These are phyloP conservation scores for Leptographium procerum DNA, from an alignment of 2,329 filamentous ascomycete genomes.

Conservation along the genomic window DNA sequence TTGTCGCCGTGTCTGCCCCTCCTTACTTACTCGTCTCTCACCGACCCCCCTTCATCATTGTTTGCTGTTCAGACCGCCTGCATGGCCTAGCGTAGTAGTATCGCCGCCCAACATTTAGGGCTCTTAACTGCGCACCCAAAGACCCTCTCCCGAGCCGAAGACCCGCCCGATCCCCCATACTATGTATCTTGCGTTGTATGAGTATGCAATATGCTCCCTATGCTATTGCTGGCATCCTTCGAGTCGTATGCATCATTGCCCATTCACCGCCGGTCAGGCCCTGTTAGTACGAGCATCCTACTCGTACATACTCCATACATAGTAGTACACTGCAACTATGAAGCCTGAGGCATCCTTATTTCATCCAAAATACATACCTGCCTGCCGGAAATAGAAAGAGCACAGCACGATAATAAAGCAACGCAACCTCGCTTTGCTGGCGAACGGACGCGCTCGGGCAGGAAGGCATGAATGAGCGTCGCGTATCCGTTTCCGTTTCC, in stretches of 20 bases:
- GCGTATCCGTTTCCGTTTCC: neutral
- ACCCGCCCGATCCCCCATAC: neutral
- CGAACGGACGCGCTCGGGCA: neutral
- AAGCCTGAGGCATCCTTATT: too few relatives aligned
- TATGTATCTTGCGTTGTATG: too few relatives aligned
- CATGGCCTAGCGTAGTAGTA: neutral
- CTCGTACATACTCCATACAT: too few relatives aligned
- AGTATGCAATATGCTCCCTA: neutral
- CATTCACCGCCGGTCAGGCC: neutral
- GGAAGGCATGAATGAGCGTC: neutral
- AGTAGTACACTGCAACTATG: too few relatives aligned
- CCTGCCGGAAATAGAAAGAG: neutral
- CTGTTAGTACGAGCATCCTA: neutral
- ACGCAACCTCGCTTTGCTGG: neutral
- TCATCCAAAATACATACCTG: too few relatives aligned
- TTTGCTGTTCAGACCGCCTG: constrained; percentile 1
- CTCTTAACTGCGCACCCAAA: neutral
- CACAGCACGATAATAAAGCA: neutral
- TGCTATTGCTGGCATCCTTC: neutral
- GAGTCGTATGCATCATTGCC: neutral
- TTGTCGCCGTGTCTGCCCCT: neutral
- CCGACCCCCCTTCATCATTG: neutral
- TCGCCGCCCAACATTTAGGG: neutral
- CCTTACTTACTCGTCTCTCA: neutral
- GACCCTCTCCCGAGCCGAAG: neutral